Evolutionary conservation across 2,329 filamentous ascomycete genomes (phyloP), one percentile per base, ranked within the genome.

Genomic region (Coniella vitis): DNA sequence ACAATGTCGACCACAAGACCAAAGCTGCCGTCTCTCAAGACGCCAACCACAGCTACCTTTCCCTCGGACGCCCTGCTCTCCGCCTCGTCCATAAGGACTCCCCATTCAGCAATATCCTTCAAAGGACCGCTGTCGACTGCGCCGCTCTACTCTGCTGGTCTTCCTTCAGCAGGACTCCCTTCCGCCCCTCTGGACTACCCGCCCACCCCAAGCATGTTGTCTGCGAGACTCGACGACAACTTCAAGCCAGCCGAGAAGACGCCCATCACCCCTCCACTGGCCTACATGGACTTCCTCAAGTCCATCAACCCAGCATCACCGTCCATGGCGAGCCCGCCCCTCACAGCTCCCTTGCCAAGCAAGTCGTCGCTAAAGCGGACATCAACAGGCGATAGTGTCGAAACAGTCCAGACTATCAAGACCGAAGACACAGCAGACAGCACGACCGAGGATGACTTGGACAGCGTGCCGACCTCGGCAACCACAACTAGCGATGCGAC

Each of bases 231-330:
- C 47, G 78, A 86, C 57, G 75, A 85, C 49, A 78, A 29, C 5
- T n/a, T n/a, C n/a, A 29, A 83, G 51, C 68, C 74, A 38, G 29
- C 40, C 12, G 68, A 81, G 50, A 85, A 83, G 69, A 96, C 90
- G 4, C 90, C 90, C 42, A 95, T 97, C 65, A 94, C 87, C 45
- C 91, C 91, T 45, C 91, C 91, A 3, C 75, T 79, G 19, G 90
- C 91, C 50, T 97, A 97, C 64, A 85, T 88, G 57, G 90, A 97
- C 62, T 97, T 96, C 63, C 82, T 97, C 55, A 91, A 90, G 69
- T 83, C 84, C 52, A 81, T 94, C 69, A 84, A 84, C 16, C 74
- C 90, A 51, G 80, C 83, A 62, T 89, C 84, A 55, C 86, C 87
- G 8, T 69, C 55, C 20, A 55, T 79, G 40, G 73, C 79, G 41